Base-by-base conservation (phyloP, 2,329 filamentous ascomycete genomes). In the Talaromyces sp. region DNA sequence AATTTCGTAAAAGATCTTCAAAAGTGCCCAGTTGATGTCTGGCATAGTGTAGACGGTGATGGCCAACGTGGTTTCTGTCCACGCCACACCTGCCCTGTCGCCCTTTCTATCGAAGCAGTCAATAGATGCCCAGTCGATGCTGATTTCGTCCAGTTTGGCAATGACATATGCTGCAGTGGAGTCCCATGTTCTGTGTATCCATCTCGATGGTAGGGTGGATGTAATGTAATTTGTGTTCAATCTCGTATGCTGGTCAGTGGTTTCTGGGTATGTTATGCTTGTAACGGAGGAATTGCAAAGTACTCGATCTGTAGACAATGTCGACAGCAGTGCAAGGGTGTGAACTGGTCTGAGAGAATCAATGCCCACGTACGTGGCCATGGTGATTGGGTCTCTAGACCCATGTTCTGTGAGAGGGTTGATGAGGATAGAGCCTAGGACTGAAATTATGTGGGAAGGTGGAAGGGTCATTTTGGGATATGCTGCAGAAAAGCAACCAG, bases 21-120 rank as follows among this genome's bases (percentile, higher is more conserved):
- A 0, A 31, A 58, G 19, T 0, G 25, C 10, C 15, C 28, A 22
- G 2, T 40, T 37, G 10, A 46, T 21, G 11, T 25, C 19, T 2
- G 48, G 40, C 9, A 46, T 17, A 15, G 13, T 10, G 4, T 46
- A 53, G 6, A 48, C 28, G 7, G 56, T 58, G 19, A 58, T 40
- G 2, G 53, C 25, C 22, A 53, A 9, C 1, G 35, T 58, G 17
- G 35, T 46, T 5, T 36, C 39, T 6, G 21, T 56, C 31, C 33
- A 53, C 11, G 31, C 1, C n/a, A 21, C 28, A 1, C 35, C 22
- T 10, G 11, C 13, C 40, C 48, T 15, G n/a, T 35, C 28, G 3
- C 48, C 35, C 8, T 39, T 17, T n/a, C 56, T 45, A 17, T 58
- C 22, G 17, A 58, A 53, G 22, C 56, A 58, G 28, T 58, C 56